Base-by-base conservation (phyloP, 2,329 filamentous ascomycete species). In the Ophiocordyceps unilateralis region DNA sequence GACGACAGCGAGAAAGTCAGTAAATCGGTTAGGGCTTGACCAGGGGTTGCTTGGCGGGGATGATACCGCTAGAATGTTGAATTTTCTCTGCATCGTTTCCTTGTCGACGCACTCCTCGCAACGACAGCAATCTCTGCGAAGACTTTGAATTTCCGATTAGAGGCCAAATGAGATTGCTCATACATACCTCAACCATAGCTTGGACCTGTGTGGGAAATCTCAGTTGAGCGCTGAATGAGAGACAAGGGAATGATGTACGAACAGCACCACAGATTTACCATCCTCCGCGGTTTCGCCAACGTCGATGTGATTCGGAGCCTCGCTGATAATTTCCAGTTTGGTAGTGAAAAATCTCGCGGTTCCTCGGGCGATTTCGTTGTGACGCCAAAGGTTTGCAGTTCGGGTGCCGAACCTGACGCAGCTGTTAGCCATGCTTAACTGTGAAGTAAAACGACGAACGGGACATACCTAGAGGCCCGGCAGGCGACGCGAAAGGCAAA, bases 51-150 rank as follows among this genome's bases (percentile, higher is more conserved):
- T 26, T 3, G 24, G 12, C 9, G 24, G 24, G 9, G 2, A 23
- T 8, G 21, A 24, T 5, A n/a, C 64, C 32, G 57, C 45, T 44
- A 65, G 66, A 1, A 63, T 65, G 34, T 67, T 55, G 45, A 65
- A 59, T 43, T 58, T 64, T 42, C 63, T 54, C 46, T 67, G 64
- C 50, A 59, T 54, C 14, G 65, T 67, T 38, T 63, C 58, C 40
- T 58, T 57, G 39, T 67, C 64, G 15, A 67, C 57, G 41, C 64
- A 67, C 40, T 55, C 41, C 2, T 45, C 50, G 47, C 64, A 67
- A n/a, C 60, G 61, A 46, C 64, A 67, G 41, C 65, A 67, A 43
- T 67, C 64, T 20, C 64, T 65, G 20, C 28, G 5, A 41, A 23
- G 39, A 21, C 10, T 19, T n/a, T 26, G 8, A 36, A 37, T 44